phyloP scores from a whole-genome alignment of 2,329 filamentous ascomycete species.

The Cercospora beticola region DNA sequence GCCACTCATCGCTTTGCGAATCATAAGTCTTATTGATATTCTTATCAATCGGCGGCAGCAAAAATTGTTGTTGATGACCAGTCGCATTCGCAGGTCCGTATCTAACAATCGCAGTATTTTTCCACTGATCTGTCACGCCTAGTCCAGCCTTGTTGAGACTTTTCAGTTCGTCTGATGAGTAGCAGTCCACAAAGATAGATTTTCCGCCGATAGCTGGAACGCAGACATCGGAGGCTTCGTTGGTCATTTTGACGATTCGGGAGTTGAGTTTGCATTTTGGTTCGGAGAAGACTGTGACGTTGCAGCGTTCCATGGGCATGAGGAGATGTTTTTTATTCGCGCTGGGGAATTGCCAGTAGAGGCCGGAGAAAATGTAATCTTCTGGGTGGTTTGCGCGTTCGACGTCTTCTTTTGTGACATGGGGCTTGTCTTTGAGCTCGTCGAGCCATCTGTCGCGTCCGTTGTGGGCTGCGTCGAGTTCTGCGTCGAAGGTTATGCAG shows the following conservation, averaged over 20 bases:
- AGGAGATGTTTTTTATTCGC: not conserved
- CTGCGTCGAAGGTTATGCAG: not conserved
- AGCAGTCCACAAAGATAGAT: slow-evolving; percentile 1
- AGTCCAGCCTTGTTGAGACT: not conserved
- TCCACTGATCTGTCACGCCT: slow-evolving; percentile 1
- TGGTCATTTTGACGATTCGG: slow-evolving; percentile 6
- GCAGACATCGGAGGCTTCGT: slow-evolving; percentile 2
- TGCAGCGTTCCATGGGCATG: slow-evolving; percentile 4
- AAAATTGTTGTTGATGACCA: not conserved
- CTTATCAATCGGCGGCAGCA: not conserved
- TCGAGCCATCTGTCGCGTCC: not conserved
- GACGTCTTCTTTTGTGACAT: slow-evolving; percentile 6
- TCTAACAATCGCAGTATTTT: not conserved
- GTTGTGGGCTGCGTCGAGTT: not conserved
- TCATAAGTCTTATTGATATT: slow-evolving; percentile 4
- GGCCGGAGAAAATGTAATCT: slow-evolving; percentile 13
- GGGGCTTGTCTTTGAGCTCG: not conserved
- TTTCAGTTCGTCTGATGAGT: not conserved
- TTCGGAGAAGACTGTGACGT: slow-evolving; percentile 9
- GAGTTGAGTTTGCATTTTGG: not conserved
- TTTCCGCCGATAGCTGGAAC: not conserved
- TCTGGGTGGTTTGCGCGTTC: slow-evolving; percentile 12
- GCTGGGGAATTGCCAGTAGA: slow-evolving; percentile 4
- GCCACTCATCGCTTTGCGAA: slow-evolving; percentile 4
- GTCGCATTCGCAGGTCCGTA: not conserved